Evolutionary conservation across 305 asterid species (phyloP).

Genomic region (Andrographis paniculata): DNA sequence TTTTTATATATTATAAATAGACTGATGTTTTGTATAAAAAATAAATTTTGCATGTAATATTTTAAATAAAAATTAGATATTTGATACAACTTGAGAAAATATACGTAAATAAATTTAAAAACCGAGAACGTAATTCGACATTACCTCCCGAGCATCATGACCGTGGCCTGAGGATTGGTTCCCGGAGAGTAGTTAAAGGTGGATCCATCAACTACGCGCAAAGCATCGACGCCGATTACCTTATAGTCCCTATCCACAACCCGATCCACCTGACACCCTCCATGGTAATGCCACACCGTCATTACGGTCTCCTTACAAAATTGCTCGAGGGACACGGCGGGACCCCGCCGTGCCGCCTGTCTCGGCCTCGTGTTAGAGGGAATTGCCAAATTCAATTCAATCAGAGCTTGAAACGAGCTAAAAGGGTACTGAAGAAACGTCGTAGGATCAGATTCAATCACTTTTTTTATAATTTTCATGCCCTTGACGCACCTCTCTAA

Average conservation of each 20-base stretch:
- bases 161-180: conserved; percentile 86
- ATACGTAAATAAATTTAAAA: too few species aligned
- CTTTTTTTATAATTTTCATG: conserved; percentile 30
- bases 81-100: too few species aligned
- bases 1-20: too few species aligned
- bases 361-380: conserved; percentile 43
- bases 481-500: conserved; percentile 56
- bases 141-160: conserved; percentile 97
- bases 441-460: conserved; percentile 34
- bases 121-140: too few species aligned
- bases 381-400: conserved; percentile 25
- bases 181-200: conserved; percentile 62
- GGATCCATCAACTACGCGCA: conserved; percentile 74
- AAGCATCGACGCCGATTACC: conserved; percentile 47
- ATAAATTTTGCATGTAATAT: too few species aligned
- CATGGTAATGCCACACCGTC: conserved; percentile 90
- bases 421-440: conserved; percentile 33
- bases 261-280: conserved; percentile 58
- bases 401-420: conserved; percentile 24
- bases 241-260: conserved; percentile 58
- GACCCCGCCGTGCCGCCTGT: conserved; percentile 35
- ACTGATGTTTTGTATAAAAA: too few species aligned
- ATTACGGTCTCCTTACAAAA: conserved; percentile 69
- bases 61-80: too few species aligned
- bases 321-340: conserved; percentile 55